Base-by-base conservation (phyloP, 148 eudicot genomes). In the Chenopodium quinoa region DNA sequence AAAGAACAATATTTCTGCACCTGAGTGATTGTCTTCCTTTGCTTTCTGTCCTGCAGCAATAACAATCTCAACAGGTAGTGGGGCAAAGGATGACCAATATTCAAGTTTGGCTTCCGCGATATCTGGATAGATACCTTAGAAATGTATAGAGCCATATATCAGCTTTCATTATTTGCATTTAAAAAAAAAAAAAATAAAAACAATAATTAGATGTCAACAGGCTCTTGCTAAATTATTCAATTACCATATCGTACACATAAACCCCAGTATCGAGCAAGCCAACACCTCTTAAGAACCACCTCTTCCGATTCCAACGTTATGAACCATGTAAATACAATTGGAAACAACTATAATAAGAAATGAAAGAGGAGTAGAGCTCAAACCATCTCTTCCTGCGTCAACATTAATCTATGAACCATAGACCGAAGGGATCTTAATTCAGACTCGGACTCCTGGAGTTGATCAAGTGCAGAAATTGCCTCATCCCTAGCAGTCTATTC, bases 181-280 rank as follows among this genome's bases (percentile, higher is more conserved):
- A 19, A 47, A 64, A 32, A 29, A 32, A 56, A 10, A 58, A 19
- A 4, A 58, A 73, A 22, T 9, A 56, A 22, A 64, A 63, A 34
- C 76, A 84, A 9, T 52, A 29, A 52, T 62, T 69, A 9, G 65
- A 73, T 40, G 69, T 48, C 31, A 62, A n/a, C 44, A 62, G 19
- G 27, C n/a, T 75, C 37, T 32, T 71, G 11, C 56, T 71, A 11
- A 82, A 63, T 20, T 11, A 20, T 63, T 52, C n/a, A 52, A 44
- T 91, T 93, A 95, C 98, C 98, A 88, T 89, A 85, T 73, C 47
- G 75, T 75, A 90, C 90, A 67, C 93, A 92, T 86, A 95, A 81
- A 81, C 88, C 87, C 99, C 99, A 95, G 82, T 90, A 91, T 46
- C 93, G 92, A 80, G 99, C 91, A 85, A 95, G 97, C 99, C 99